Base-by-base conservation (phyloP, 352 stramenopile species). In the Phytophthora citricola region DNA sequence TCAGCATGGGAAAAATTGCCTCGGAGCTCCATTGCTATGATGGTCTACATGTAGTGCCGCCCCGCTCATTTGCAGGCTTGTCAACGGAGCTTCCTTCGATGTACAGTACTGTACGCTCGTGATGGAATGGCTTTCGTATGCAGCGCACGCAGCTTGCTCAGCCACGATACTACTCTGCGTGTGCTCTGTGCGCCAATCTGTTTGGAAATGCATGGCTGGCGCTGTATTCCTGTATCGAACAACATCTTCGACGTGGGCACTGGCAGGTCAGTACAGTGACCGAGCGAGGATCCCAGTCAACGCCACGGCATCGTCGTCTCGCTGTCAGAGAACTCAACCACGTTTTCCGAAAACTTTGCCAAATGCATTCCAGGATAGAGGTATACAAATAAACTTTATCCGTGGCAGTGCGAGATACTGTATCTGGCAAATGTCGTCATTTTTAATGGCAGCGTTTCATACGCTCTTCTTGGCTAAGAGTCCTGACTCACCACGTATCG, bases 291-390 rank as follows among this genome's bases (percentile, higher is more conserved):
- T 17, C 27, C 12, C 47, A 41, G 8, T 64, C 56, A 66, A 71
- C 44, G 5, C 49, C 31, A 62, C 63, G 31, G 49, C 50, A 72
- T 72, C 64, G 64, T 72, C 50, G 0, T 56, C 44, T 72, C 59
- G 58, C 59, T 63, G 11, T 45, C 41, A 38, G 24, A 24, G 31
- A 10, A 5, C 12, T 26, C 24, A 26, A 43, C 3, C 15, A 43
- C 36, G 36, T 41, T 41, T 32, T 32, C 29, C 27, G 27, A 31
- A 31, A 20, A 20, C 17, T 20, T 2, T 26, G 4, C 24, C 24
- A 7, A 8, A 4, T 14, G 31, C 9, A 10, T 12, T 12, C 31
- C 9, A 26, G 31, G 8, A 36, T 36, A 12, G 1, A 36, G 31
- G 24, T 26, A 26, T 26, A 4, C 24, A 26, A 26, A 26, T 26